Evolutionary conservation across 345 rosid genomes (phyloP).

Genomic region (Isatis tinctoria): DNA sequence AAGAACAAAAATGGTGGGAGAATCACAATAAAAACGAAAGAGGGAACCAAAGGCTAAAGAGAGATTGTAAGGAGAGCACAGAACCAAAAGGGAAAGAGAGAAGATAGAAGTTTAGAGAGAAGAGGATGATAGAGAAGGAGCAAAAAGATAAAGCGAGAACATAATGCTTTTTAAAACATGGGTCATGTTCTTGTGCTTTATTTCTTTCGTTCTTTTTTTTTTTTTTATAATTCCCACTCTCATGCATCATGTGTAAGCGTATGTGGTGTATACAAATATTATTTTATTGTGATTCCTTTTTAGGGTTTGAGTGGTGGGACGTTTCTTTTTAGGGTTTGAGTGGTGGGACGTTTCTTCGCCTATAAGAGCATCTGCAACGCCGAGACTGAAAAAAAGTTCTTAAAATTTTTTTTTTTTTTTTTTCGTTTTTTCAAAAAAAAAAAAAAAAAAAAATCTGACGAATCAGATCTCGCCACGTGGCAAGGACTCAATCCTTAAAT

Average conservation of each 20-base stretch:
- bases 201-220: neutral
- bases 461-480: too few species aligned
- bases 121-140: slow-evolving; percentile 31
- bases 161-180: slow-evolving; percentile 26
- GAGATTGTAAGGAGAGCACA: slow-evolving; percentile 22
- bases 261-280: neutral
- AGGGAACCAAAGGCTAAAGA: slow-evolving; percentile 31
- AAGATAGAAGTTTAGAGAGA: slow-evolving; percentile 29
- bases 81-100: slow-evolving; percentile 30
- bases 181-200: slow-evolving; percentile 32
- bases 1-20: slow-evolving; percentile 37
- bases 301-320: slow-evolving; percentile 32
- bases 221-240: slow-evolving; percentile 23
- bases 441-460: too few species aligned
- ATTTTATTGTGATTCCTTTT: slow-evolving; percentile 21
- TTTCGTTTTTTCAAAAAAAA: too few species aligned
- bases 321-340: slow-evolving; percentile 37
- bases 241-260: slow-evolving; percentile 15
- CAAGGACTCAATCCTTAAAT: too few species aligned
- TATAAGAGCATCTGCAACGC: too few species aligned
- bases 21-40: slow-evolving; percentile 29
- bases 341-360: slow-evolving; percentile 31
- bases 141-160: slow-evolving; percentile 31
- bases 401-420: too few species aligned
- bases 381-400: too few species aligned